phyloP scores from a whole-genome alignment of 2,329 filamentous ascomycete species.

The Neospermospora avenae region DNA sequence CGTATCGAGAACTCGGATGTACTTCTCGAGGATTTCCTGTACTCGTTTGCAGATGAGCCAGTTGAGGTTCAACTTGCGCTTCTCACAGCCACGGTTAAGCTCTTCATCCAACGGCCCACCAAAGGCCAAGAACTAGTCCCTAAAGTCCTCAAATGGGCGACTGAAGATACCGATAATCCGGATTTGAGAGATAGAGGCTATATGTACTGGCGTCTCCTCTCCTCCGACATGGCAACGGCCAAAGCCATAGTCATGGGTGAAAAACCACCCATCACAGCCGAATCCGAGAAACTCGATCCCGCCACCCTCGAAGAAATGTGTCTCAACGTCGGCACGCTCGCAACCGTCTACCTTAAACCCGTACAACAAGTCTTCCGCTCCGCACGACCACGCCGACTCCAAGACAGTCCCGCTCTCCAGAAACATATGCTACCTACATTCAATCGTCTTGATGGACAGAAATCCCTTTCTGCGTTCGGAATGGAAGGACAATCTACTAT shows the following conservation, averaged over 20 bases:
- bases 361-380: constrained; percentile 95
- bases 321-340: constrained; percentile 90
- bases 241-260: constrained; percentile 94
- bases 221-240: constrained; percentile 83
- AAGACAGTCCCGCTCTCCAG: constrained; percentile 84
- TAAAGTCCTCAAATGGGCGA: constrained; percentile 96
- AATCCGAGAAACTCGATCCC: constrained; percentile 90
- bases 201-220: constrained; percentile 98
- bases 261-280: constrained; percentile 93
- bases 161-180: constrained; percentile 98
- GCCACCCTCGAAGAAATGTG: constrained; percentile 95
- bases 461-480: constrained; percentile 58
- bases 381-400: constrained; percentile 74
- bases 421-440: constrained; percentile 57
- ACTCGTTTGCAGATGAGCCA: constrained; percentile 89
- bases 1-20: constrained; percentile 96
- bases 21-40: constrained; percentile 90
- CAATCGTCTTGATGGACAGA: constrained; percentile 53
- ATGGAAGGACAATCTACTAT: constrained; percentile 38
- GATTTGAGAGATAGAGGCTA: constrained; percentile 94
- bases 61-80: constrained; percentile 94
- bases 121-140: constrained; percentile 92
- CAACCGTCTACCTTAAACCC: constrained; percentile 96
- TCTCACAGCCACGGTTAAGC: constrained; percentile 92
- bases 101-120: constrained; percentile 95